Evolutionary conservation across 2,329 filamentous ascomycete genomes (phyloP), one percentile per base, ranked within the genome.

Genomic region (Colletotrichum melonis): DNA sequence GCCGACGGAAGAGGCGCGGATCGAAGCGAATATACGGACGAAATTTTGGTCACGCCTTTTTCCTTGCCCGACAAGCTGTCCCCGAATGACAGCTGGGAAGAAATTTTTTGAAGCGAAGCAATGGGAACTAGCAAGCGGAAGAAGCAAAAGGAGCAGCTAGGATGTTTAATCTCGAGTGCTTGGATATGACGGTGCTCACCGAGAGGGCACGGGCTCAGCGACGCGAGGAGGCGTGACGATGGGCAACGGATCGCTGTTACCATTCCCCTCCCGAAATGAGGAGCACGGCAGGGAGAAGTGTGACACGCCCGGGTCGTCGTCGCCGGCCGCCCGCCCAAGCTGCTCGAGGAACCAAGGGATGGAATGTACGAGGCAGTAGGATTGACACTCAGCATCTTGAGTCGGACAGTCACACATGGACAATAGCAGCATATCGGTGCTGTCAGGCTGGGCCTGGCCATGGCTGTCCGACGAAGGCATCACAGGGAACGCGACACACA

Each of bases 211-310:
- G 28, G 26, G 32, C 58, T 24, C 54, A 30, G 55, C 26, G 60
- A 22, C 42, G n/a, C 22, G 16, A 63, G 55, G 46, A 62, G 67
- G 56, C 56, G 62, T 62, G 55, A 70, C 32, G 49, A 65, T 71
- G 56, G 62, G 57, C 67, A 38, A 71, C 70, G 59, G 66, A 69
- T 69, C 69, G 69, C 59, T 72, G 59, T 66, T 46, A 26, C 38
- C 67, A 38, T 65, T 56, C 62, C 67, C 59, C 42, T 56, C 52
- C 35, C 55, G 56, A 73, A 67, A 56, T 57, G 71, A 66, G 62
- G 60, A 71, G 60, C 71, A 73, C 56, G 71, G 35, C 71, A 73
- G 71, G 71, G 71, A 73, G 71, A 62, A 54, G 46, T 56, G 35
- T 58, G 71, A 35, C 54, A 62, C 56, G 28, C 32, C 46, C 62